Evolutionary conservation across 352 stramenopile species (phyloP), one percentile per base, ranked within the genome.

Genomic region (Halophytophthora polymorphica): DNA sequence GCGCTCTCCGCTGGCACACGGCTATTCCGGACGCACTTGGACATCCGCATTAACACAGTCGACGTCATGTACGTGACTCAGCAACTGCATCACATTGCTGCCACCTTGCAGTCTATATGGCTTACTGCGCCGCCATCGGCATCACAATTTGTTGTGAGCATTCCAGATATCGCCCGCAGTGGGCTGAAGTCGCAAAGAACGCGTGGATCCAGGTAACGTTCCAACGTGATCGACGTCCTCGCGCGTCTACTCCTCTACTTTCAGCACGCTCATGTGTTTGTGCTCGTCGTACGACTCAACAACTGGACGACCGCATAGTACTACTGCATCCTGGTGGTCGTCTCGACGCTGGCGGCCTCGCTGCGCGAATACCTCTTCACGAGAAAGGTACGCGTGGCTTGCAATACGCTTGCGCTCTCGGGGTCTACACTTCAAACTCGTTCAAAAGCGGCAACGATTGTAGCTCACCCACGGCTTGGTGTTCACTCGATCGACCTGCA

Each of bases 181-280:
- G 77, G 77, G 52, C 68, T 1, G 77, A 89, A 34, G 64, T 86
- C 1, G 41, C 83, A 14, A 89, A 89, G 46, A 68, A 62, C 2
- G 77, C 71, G 49, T 89, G 77, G 77, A 84, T 86, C 33, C 77
- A 89, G 66, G 77, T 88, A 37, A 44, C 43, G 15, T 7, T n/a
- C 12, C n/a, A 33, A 4, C 37, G 5, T 29, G 33, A 6, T 2
- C 22, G 12, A 12, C 1, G 22, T 50, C 6, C 21, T 38, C 14
- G 14, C 6, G n/a, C 28, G 19, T 23, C 25, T 22, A 15, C 21
- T 37, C 13, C 18, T 46, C 2, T 36, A 21, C 35, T 45, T 7
- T 5, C 15, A 19, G 18, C 23, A 38, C 19, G 12, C 33, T 53
- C 37, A 33, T 47, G 17, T 38, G 6, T 14, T 21, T 23, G 6